A percentile compares a stretch with the other conserved stretches of the same genome.
Evolutionary conservation across 495 filamentous ascomycete species (phyloP).

Genomic region (Penicillium subrubescens): DNA sequence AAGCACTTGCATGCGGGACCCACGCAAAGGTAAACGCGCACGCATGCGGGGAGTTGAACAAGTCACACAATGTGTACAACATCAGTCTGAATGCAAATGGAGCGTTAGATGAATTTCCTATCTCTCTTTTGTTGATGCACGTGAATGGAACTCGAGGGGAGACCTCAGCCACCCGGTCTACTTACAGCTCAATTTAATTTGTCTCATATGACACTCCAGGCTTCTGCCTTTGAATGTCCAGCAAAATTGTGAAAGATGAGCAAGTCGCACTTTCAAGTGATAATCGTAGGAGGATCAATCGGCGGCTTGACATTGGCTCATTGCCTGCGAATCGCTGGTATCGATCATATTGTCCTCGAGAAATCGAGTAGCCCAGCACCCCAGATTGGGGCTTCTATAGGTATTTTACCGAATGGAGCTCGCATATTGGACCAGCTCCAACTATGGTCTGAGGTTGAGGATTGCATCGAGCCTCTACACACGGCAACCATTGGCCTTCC

Average conservation of each 20-base stretch:
- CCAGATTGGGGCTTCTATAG: slow-evolving; percentile 44
- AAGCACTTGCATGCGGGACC: background rate
- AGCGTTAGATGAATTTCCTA: background rate
- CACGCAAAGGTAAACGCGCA: background rate
- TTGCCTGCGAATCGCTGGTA: slow-evolving; percentile 39
- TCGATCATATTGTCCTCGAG: slow-evolving; percentile 56
- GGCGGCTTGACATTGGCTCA: slow-evolving; percentile 53
- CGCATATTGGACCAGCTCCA: slow-evolving; percentile 53
- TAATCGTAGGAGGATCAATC: slow-evolving; percentile 57
- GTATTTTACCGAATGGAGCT: slow-evolving; percentile 35
- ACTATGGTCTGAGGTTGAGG: slow-evolving; percentile 38
- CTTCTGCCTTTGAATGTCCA: background rate
- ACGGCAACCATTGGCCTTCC: slow-evolving; percentile 11
- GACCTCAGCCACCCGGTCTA: background rate
- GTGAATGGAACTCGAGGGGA: background rate
- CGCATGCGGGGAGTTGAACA: background rate
- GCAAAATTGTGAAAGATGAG: background rate
- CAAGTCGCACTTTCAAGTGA: slow-evolving; percentile 31
- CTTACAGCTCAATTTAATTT: background rate
- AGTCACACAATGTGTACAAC: background rate
- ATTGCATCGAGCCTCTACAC: background rate
- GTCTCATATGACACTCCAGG: background rate
- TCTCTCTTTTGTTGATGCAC: background rate
- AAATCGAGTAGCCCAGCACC: slow-evolving; percentile 35
- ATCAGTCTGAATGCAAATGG: background rate